These are phyloP conservation scores for Trametes sp. DNA, from an alignment of 1,284 basidiomycete genomes.

Conservation along the genomic window DNA sequence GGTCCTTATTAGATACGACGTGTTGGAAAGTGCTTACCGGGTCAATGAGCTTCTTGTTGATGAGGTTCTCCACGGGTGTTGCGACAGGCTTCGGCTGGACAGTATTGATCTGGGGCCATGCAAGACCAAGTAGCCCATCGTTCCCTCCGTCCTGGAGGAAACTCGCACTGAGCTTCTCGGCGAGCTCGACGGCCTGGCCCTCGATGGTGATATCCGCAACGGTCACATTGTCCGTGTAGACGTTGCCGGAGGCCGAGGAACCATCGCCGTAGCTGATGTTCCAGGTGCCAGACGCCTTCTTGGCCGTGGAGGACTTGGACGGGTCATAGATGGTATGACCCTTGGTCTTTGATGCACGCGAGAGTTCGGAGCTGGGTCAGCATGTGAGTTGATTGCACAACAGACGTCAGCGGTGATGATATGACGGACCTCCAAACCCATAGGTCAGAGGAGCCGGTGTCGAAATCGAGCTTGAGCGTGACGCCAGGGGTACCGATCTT, in stretches of 20 bases:
- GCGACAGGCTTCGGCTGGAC: constrained; percentile 42
- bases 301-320: constrained; percentile 42
- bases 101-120: constrained; percentile 47
- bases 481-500: constrained; percentile 49
- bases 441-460: constrained; percentile 48
- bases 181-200: constrained; percentile 47
- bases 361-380: constrained; percentile 36
- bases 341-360: constrained; percentile 33
- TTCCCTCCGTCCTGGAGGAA: constrained; percentile 47
- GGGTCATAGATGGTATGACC: constrained; percentile 47
- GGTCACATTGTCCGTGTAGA: constrained; percentile 44
- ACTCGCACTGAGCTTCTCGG: constrained; percentile 43
- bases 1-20: neutral
- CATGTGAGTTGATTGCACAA: neutral
- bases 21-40: constrained; percentile 22
- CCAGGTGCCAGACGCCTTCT: constrained; percentile 43
- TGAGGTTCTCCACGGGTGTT: constrained; percentile 49
- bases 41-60: constrained; percentile 42
- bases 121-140: constrained; percentile 47
- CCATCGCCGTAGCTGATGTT: constrained; percentile 51
- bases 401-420: neutral
- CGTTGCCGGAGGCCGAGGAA: constrained; percentile 46
- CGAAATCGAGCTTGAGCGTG: constrained; percentile 48
- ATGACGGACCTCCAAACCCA: constrained; percentile 44
- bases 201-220: constrained; percentile 44